Evolutionary conservation across 2,329 filamentous ascomycete genomes (phyloP).

Genomic region (Phyllosticta capitalensis): DNA sequence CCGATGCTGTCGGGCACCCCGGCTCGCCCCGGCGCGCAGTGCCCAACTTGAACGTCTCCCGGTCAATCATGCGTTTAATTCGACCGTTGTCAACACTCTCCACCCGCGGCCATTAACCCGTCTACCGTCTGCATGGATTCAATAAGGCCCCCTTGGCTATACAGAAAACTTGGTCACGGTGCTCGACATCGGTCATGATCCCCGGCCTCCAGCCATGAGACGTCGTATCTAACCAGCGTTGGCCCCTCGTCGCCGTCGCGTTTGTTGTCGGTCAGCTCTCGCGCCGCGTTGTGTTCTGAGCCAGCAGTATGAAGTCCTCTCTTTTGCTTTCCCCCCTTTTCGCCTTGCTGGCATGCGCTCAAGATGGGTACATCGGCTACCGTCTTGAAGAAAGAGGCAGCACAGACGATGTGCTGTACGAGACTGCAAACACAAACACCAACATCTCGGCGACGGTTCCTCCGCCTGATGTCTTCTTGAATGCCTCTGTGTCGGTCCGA

Average conservation of each 20-base stretch:
- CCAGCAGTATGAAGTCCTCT: slow-evolving; percentile 15
- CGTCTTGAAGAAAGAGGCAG: slow-evolving; percentile 43
- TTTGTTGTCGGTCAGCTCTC: neutral
- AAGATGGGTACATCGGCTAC: slow-evolving; percentile 47
- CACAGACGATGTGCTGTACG: slow-evolving; percentile 43
- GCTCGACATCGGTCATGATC: neutral
- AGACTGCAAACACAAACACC: slow-evolving; percentile 41
- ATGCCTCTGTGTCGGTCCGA: slow-evolving; percentile 48
- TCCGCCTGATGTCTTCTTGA: slow-evolving; percentile 51
- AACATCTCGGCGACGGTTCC: slow-evolving; percentile 34
- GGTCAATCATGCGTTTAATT: neutral
- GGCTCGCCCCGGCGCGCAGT: neutral
- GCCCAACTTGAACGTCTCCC: neutral
- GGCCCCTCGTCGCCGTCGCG: neutral
- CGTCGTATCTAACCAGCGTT: neutral
- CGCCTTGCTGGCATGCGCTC: slow-evolving; percentile 18
- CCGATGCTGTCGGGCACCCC: neutral
- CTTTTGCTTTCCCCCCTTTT: slow-evolving; percentile 14
- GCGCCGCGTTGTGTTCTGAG: neutral
- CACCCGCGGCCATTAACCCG: neutral
- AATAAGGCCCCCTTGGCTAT: neutral
- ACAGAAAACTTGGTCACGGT: neutral
- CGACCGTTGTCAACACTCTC: neutral
- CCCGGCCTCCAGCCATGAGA: neutral
- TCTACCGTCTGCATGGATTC: neutral